Evolutionary conservation across 2,329 filamentous ascomycete genomes (phyloP).

Genomic region (Ascochyta rabiei): DNA sequence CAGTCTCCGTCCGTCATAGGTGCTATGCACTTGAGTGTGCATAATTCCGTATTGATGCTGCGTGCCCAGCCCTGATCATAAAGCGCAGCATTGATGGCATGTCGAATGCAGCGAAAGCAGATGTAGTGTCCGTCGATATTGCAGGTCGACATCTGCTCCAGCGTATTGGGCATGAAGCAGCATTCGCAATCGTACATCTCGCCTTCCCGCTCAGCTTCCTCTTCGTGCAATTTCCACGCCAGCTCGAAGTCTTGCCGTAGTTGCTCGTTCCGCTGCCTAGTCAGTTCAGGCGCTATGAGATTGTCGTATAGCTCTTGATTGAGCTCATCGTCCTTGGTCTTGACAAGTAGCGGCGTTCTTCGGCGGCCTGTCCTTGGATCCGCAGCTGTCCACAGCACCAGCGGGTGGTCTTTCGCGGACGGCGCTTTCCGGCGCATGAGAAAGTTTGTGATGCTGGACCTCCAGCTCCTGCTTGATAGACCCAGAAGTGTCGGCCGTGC

Average conservation of each 20-base stretch:
- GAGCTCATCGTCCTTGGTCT: constrained; percentile 66
- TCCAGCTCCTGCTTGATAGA: constrained; percentile 76
- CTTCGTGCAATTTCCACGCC: constrained; percentile 56
- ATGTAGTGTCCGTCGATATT: constrained; percentile 71
- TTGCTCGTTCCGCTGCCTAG: constrained; percentile 48
- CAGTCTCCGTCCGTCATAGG: constrained; percentile 67
- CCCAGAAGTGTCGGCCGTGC: constrained; percentile 72
- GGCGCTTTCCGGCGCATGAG: constrained; percentile 68
- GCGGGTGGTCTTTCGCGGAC: constrained; percentile 61
- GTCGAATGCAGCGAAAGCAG: constrained; percentile 81
- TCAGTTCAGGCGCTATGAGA: constrained; percentile 52
- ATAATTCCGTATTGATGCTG: constrained; percentile 73
- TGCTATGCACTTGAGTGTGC: constrained; percentile 83
- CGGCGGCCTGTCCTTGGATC: constrained; percentile 57
- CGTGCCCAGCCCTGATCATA: constrained; percentile 93
- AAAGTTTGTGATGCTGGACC: constrained; percentile 73
- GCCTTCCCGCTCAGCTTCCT: constrained; percentile 54
- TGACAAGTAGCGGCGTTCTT: constrained; percentile 65
- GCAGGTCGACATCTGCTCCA: constrained; percentile 78
- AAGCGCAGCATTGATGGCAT: constrained; percentile 82
- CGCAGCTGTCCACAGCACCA: constrained; percentile 69
- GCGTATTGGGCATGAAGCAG: constrained; percentile 73
- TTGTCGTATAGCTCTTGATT: constrained; percentile 57
- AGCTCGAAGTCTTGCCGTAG: constrained; percentile 48
- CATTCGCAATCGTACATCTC: constrained; percentile 74